These are phyloP conservation scores for Daldinia sp. DNA, from an alignment of 2,329 filamentous ascomycete genomes.

Conservation along the genomic window DNA sequence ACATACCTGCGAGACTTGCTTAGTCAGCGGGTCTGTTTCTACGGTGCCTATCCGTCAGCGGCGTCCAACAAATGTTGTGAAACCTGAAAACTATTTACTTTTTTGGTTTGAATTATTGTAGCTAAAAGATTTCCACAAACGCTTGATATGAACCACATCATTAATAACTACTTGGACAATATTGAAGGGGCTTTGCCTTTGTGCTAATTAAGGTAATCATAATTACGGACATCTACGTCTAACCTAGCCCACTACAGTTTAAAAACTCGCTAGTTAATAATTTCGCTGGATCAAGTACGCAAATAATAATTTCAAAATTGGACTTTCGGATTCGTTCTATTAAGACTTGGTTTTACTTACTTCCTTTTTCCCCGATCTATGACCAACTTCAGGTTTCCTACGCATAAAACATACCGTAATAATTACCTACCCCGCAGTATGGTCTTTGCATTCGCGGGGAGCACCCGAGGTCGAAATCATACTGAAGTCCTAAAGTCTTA, in stretches of 20 bases:
- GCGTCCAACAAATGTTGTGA: slow-evolving; percentile 16
- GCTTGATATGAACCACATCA: neutral
- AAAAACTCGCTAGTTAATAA: neutral
- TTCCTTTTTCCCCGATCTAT: neutral
- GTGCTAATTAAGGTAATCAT: too few relatives aligned
- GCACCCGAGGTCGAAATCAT: neutral
- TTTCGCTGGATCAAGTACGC: neutral
- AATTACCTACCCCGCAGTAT: slow-evolving; percentile 1
- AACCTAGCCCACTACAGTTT: neutral
- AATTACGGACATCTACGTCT: too few relatives aligned
- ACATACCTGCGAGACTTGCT: too few relatives aligned
- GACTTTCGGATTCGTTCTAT: neutral
- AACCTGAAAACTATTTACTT: slow-evolving; percentile 14
- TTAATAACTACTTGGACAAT: neutral
- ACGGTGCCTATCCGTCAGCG: neutral
- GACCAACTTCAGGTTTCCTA: neutral
- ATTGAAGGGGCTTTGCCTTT: neutral
- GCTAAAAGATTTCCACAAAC: neutral
- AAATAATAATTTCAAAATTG: neutral
- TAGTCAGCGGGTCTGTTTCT: neutral
- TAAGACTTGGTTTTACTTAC: neutral
- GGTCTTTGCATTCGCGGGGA: slow-evolving; percentile 1
- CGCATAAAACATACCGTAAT: neutral
- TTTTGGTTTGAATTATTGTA: neutral
- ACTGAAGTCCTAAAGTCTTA: neutral